Base-by-base conservation (phyloP, 805 yeast genomes). In the Metschnikowia matae region DNA sequence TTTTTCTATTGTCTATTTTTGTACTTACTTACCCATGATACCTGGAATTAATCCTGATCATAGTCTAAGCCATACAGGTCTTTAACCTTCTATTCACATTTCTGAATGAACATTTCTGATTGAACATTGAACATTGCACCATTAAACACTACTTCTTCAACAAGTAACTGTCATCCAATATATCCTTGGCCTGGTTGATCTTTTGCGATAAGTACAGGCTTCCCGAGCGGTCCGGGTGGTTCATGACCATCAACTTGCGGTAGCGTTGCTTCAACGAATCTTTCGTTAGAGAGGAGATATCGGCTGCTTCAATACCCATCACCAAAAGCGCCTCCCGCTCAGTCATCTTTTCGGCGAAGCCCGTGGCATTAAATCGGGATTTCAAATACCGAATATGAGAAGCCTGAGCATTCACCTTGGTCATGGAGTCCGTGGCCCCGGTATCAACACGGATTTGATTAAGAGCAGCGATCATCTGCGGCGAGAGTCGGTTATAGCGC, bases 161-260 rank as follows among this genome's bases (percentile, higher is more conserved):
- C 57, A 73, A 57, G 52, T 70, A 70, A 56, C 78, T 73, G 41
- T 63, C 62, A 18, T 73, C 77, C 37, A 74, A 57, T 1, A 73
- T 57, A 37, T 68, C 73, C 51, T 72, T 72, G 14, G 78, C 78
- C 57, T 73, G 71, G 57, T 74, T 74, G 48, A 74, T 68, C 49
- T 71, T 69, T 54, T 73, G 77, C 13, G 70, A 61, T 40, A 74
- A 48, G 49, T 71, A 74, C 48, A 66, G 63, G 54, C 75, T 70
- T 1, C 78, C 78, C 13, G 63, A 55, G 37, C 64, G 65, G 51
- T 74, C 78, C 3, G 78, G 78, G 53, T 74, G 78, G 58, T 74
- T 74, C 56, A 62, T 52, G 14, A 71, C 62, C 68, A 73, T 71
- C 48, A 73, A 59, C 49, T 65, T 62, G 48, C 78, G 54, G 56